Percentiles rank a stretch among this genome's conserved stretches.
These are phyloP conservation scores for Heimioporus sp. DNA, from an alignment of 768 basidiomycete genomes.

Conservation along the genomic window DNA sequence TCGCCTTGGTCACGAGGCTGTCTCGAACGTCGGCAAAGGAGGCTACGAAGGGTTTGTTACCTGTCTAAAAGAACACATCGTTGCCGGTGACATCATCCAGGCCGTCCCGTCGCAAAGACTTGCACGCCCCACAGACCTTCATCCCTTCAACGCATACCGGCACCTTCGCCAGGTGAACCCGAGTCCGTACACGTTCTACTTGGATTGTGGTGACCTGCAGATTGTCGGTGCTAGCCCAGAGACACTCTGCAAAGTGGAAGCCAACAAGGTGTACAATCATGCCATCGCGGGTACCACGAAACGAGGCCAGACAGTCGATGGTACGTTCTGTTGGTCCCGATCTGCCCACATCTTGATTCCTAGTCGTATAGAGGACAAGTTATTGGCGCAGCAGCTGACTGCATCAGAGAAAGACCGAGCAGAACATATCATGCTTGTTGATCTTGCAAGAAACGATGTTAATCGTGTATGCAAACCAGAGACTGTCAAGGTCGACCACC, in stretches of 20 bases:
- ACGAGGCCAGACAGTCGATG: slow-evolving; percentile 82
- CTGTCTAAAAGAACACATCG: slow-evolving; percentile 87
- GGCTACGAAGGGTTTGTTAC: slow-evolving; percentile 94
- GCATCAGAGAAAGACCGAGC: slow-evolving; percentile 93
- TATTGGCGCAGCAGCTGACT: slow-evolving; percentile 68
- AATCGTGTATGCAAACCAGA: slow-evolving; percentile 94
- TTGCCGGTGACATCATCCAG: slow-evolving; percentile 97
- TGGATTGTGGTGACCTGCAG: slow-evolving; percentile 91
- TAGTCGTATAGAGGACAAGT: slow-evolving; percentile 76
- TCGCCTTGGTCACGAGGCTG: slow-evolving; percentile 61
- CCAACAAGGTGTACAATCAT: slow-evolving; percentile 92
- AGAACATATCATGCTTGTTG: slow-evolving; percentile 99
- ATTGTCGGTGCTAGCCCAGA: slow-evolving; percentile 98
- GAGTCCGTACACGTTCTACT: slow-evolving; percentile 98
- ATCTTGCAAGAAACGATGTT: slow-evolving; percentile 96
- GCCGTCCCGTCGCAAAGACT: slow-evolving; percentile 96
- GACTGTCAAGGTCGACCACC: slow-evolving; percentile 93
- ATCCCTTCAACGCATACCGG: slow-evolving; percentile 97
- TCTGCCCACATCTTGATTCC: slow-evolving; percentile 5
- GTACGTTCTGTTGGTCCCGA: slow-evolving; percentile 41
- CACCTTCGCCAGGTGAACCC: slow-evolving; percentile 94
- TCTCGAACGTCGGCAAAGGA: slow-evolving; percentile 89
- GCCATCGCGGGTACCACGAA: slow-evolving; percentile 96
- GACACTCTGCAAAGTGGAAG: slow-evolving; percentile 93
- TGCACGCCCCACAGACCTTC: slow-evolving; percentile 77